Base-by-base conservation (phyloP, 345 rosid genomes). In the Populus deltoides region DNA sequence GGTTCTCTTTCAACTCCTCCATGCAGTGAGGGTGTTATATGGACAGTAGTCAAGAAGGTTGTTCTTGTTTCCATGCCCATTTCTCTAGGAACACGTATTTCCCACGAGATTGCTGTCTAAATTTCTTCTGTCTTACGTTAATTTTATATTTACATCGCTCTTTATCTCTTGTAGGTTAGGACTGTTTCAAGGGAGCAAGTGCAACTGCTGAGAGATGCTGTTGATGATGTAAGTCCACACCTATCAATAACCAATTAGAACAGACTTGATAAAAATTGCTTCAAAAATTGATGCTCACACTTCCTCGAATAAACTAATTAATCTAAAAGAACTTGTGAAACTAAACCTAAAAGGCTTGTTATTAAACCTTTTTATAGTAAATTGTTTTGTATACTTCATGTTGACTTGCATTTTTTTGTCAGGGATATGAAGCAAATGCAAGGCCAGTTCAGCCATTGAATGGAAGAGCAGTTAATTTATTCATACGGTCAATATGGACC, bases 1-100 rank as follows among this genome's bases (percentile, higher is more conserved):
- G 97, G 96, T 7, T 90, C 96, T 31, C 87, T 91, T 18, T 86
- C 96, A 7, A 43, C 41, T 82, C 93, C 97, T 79, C 93, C 94
- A 3, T 92, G 97, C 81, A 89, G 86, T 0, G 92, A 92, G 84
- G 95, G 93, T 5, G 88, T 90, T 55, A 69, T 88, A 69, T 93
- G 97, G 97, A 92, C 91, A 4, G 51, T 91, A 24, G 70, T 81
- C 41, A 79, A 83, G 38, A 80, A 74, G 91, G 94, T 90, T 10
- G 16, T 63, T 63, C 47, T 12, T 43, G 15, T 9, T 43, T 43
- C 15, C 47, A 43, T 12, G 15, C 47, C 47, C 47, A 43, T 43
- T 43, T 39, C 41, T 7, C 8, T 39, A 7, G 41, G 5, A 36
- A 36, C 7, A 36, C 8, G 41, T 39, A 38, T 38, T 38, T 38